Evolutionary conservation across 176 grass and related monocot species (phyloP).

Genomic region (Zoysia pacifica): DNA sequence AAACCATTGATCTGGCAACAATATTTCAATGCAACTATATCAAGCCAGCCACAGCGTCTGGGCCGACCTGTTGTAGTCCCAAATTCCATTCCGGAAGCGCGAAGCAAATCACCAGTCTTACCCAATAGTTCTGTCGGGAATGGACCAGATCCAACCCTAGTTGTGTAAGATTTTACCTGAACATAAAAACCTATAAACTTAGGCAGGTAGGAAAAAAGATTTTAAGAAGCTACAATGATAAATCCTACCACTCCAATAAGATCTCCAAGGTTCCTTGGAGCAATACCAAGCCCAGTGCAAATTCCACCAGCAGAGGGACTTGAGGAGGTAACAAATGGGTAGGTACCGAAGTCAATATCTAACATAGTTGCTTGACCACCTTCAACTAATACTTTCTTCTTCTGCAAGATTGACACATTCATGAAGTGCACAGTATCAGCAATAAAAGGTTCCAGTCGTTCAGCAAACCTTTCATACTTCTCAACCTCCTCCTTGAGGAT

Average conservation of each 20-base stretch:
- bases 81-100: constrained; percentile 81
- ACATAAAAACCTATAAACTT: background rate
- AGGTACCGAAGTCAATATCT: constrained; percentile 97
- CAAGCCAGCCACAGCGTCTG: constrained; percentile 90
- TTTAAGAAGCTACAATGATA: constrained; percentile 7
- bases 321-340: constrained; percentile 93
- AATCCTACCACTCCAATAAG: constrained; percentile 80
- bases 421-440: constrained; percentile 81
- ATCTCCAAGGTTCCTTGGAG: constrained; percentile 78
- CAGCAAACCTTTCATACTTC: constrained; percentile 73
- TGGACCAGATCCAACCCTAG: constrained; percentile 87
- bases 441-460: constrained; percentile 69
- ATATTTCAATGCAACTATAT: constrained; percentile 82
- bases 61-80: constrained; percentile 89
- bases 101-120: constrained; percentile 65
- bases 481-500: constrained; percentile 78
- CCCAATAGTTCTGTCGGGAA: constrained; percentile 89
- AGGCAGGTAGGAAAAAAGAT: background rate
- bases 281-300: constrained; percentile 85
- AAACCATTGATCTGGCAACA: constrained; percentile 90
- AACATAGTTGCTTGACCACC: constrained; percentile 97
- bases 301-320: constrained; percentile 94
- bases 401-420: constrained; percentile 72
- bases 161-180: constrained; percentile 96
- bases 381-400: constrained; percentile 97